phyloP scores from a whole-genome alignment of 1,284 basidiomycete species.

The Cryptococcus sp. region DNA sequence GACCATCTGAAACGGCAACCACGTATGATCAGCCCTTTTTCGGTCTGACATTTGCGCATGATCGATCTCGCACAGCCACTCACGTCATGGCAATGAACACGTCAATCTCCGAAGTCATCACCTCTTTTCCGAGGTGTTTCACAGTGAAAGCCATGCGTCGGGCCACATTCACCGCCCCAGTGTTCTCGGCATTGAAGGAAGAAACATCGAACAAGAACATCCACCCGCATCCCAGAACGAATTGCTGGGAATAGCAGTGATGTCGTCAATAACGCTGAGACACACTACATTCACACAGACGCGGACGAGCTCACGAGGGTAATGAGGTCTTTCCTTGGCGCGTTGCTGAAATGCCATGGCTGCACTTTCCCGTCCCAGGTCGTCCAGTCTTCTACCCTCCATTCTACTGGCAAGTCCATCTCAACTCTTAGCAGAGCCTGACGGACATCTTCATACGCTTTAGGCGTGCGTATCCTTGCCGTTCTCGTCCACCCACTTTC shows the following conservation, averaged over 20 bases:
- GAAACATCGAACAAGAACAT: constrained; percentile 48
- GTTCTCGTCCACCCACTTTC: constrained; percentile 28
- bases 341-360: constrained; percentile 30
- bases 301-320: constrained; percentile 29
- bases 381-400: constrained; percentile 37
- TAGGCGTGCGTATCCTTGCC: constrained; percentile 35
- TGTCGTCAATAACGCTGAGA: neutral
- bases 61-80: constrained; percentile 7
- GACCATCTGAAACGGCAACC: constrained; percentile 28
- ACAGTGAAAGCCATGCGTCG: constrained; percentile 29
- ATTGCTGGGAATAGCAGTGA: constrained; percentile 24
- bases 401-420: constrained; percentile 36
- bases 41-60: neutral
- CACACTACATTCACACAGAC: neutral
- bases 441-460: constrained; percentile 36
- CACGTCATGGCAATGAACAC: constrained; percentile 45
- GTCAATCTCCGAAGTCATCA: constrained; percentile 29
- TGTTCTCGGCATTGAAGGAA: constrained; percentile 36
- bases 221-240: constrained; percentile 44
- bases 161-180: constrained; percentile 34
- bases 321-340: constrained; percentile 25
- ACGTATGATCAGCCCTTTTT: neutral
- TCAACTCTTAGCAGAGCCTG: constrained; percentile 34
- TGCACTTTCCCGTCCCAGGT: constrained; percentile 32
- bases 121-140: constrained; percentile 10